phyloP scores from a whole-genome alignment of 139 green algal species.

The Pleodorina starrii region DNA sequence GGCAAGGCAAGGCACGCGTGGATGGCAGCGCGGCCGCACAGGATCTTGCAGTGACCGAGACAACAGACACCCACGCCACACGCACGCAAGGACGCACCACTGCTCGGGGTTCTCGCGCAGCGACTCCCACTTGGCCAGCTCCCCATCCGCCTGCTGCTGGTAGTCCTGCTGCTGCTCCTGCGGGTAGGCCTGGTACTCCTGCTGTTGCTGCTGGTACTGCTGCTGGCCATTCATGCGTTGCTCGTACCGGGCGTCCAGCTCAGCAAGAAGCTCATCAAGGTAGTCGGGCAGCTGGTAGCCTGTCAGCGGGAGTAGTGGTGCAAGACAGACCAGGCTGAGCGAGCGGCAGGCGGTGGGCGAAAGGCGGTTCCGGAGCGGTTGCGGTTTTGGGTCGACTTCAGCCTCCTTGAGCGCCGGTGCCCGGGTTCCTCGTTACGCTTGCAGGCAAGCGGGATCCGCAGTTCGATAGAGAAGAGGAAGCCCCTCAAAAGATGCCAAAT shows the following conservation, averaged over 20 bases:
- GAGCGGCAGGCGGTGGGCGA: too few relatives aligned
- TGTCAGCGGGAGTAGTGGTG: not conserved
- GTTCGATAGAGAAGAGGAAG: too few relatives aligned
- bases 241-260: conserved; percentile 10
- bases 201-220: conserved; percentile 7
- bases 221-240: not conserved
- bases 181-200: conserved; percentile 6
- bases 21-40: too few relatives aligned
- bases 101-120: conserved; percentile 29
- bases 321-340: not conserved
- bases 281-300: not conserved
- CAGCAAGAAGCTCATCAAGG: conserved; percentile 5
- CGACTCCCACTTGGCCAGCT: conserved; percentile 18
- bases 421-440: too few relatives aligned
- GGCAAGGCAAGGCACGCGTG: too few relatives aligned
- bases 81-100: conserved; percentile 54
- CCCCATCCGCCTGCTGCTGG: not conserved
- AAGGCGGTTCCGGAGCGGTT: too few relatives aligned
- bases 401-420: too few relatives aligned
- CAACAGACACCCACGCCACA: not conserved
- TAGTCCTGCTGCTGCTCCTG: conserved; percentile 15
- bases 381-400: too few relatives aligned
- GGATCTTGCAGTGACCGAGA: too few relatives aligned
- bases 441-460: too few relatives aligned
- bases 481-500: too few relatives aligned